Base-by-base conservation (phyloP, 1,284 basidiomycete genomes). In the Entoloma clypeatum region DNA sequence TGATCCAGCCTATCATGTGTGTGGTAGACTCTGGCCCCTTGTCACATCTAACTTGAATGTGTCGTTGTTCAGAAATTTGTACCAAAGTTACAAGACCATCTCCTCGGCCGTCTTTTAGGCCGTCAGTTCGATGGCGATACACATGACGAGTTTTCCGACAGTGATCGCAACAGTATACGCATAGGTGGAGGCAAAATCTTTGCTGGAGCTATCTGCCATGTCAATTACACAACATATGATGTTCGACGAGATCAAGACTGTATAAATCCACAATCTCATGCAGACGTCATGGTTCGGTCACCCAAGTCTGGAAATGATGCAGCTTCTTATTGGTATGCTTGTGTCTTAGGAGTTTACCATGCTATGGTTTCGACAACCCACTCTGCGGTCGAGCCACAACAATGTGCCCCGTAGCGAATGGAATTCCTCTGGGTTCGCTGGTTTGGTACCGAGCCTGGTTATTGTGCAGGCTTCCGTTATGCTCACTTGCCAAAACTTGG, bases 351-450 rank as follows among this genome's bases (percentile, higher is more conserved):
- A 45, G 44, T 59, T 3, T 61, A 55, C 37, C 54, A 54, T 39
- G 47, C 41, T 5, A 18, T 44, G 2, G 50, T 60, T n/a, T n/a
- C n/a, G n/a, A n/a, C n/a, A 28, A 33, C 9, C 4, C 45, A 4
- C 23, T 8, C 18, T 31, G 11, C 7, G 22, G 30, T 7, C 2
- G 6, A 43, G 17, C 25, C 36, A 8, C 22, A 13, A 5, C 47
- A 38, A 17, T 17, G n/a, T n/a, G n/a, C n/a, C n/a, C n/a, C 26
- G 4, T 41, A 51, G 16, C 43, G 47, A 7, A 48, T 67, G 34
- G 56, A 66, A 5, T 51, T 67, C 25, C 45, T 67, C 2, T 67
- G 56, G 58, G 63, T 68, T 2, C 52, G 59, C 1, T 67, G 64
- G 64, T 56, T 56, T 24, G 52, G 53, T 0, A 24, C 24, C 2